Base-by-base conservation (phyloP, 129 eudicot genomes). In the Apium graveolens region DNA sequence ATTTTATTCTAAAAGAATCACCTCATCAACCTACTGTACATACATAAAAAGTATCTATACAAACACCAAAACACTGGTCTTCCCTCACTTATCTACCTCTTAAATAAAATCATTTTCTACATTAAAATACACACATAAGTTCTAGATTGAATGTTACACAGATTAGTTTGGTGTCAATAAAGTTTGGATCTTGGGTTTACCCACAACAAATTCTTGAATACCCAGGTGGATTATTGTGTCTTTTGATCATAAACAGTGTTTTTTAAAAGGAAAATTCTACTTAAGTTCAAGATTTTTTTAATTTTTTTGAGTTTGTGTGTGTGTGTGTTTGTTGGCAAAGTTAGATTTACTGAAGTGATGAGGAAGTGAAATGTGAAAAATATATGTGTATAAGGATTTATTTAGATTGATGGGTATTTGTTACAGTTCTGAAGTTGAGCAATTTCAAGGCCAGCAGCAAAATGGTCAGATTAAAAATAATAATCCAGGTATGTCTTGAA, bases 401-500 rank as follows among this genome's bases (percentile, higher is more conserved):
- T n/a, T 44, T 29, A 44, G 77, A 74, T 13, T 74, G n/a, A 74
- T 74, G 77, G 77, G 77, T 74, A 29, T 0, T 26, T 74, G 77
- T 44, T 44, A 74, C 77, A 74, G 77, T 43, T 12, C n/a, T 26
- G 77, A 74, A 44, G 77, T 26, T 74, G 77, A 74, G 41, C 60
- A 74, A 5, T 74, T 43, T 74, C 77, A 74, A 44, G 12, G 68
- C 6, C 68, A 60, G 3, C 32, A 60, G 68, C 60, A 44, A 29
- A 43, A 73, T 20, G 53, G 76, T 43, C 75, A 37, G 10, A 18
- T 7, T 70, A 12, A 18, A 20, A 70, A 21, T n/a, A 72, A 72
- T 26, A 73, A 41, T 39, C 20, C 76, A 73, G 76, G 76, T 73
- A n/a, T 72, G 17, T 26, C 32, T 66, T 66, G 24, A 66, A 12